Conservation (phyloP, 2,329 filamentous ascomycete genomes). For the Huntiella bhutanensis region DNA sequence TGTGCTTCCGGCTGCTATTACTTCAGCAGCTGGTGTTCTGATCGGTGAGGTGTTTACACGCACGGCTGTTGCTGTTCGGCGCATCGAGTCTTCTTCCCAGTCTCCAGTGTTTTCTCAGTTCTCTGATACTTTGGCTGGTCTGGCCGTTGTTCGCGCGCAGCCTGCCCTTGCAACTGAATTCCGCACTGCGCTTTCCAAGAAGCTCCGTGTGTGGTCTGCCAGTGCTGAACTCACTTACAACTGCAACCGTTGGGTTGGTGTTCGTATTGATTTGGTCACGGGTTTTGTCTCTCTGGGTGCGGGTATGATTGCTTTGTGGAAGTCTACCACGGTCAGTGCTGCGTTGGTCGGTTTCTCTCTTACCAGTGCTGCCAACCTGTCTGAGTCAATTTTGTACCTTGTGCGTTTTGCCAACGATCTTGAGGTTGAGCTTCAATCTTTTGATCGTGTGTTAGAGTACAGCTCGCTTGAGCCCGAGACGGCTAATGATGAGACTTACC, state of each 20-base stretch:
- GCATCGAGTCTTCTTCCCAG: constrained; percentile 26
- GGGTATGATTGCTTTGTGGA: constrained; percentile 23
- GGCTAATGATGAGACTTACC: constrained; percentile 16
- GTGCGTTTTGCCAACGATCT: constrained; percentile 27
- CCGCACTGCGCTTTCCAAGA: constrained; percentile 22
- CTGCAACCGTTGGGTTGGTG: constrained; percentile 28
- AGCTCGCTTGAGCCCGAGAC: constrained; percentile 20
- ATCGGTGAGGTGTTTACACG: constrained; percentile 23
- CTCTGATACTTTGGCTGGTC: constrained; percentile 23
- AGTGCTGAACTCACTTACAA: constrained; percentile 25
- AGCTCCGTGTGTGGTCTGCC: constrained; percentile 21
- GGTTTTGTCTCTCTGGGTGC: constrained; percentile 24
- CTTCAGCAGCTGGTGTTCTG: constrained; percentile 26
- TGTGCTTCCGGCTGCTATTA: constrained; percentile 26
- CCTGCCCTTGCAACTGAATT: constrained; percentile 24
- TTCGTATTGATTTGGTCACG: constrained; percentile 26
- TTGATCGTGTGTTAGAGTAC: constrained; percentile 22
- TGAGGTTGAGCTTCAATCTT: constrained; percentile 29
- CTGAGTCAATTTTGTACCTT: constrained; percentile 24
- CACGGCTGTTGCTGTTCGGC: constrained; percentile 27
- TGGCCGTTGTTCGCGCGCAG: constrained; percentile 25
- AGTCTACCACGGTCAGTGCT: constrained; percentile 21
- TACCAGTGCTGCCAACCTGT: constrained; percentile 25
- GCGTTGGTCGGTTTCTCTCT: constrained; percentile 31
- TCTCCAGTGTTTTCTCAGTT: constrained; percentile 30